phyloP scores from a whole-genome alignment of 352 stramenopile species.

The Globisporangium paddicum region DNA sequence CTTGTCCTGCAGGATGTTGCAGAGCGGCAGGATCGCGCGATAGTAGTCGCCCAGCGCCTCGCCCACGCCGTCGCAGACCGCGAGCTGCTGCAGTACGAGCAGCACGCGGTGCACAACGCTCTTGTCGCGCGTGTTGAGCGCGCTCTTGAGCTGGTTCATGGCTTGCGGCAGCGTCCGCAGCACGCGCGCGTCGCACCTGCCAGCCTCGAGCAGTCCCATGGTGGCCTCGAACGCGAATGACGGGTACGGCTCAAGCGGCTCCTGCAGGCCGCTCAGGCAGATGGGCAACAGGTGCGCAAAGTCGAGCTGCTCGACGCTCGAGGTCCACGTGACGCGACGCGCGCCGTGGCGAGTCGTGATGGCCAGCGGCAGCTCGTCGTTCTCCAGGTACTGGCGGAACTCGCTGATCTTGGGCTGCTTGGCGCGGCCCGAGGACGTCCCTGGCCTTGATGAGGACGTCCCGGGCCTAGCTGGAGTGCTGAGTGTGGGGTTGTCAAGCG shows the following conservation, averaged over 20 bases:
- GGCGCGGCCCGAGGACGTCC: slow-evolving; percentile 23
- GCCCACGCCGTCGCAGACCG: slow-evolving; percentile 65
- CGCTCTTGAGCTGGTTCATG: slow-evolving; percentile 61
- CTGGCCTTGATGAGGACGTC: not conserved
- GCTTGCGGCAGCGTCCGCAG: slow-evolving; percentile 45
- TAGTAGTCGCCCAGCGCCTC: slow-evolving; percentile 64
- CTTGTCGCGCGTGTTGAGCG: slow-evolving; percentile 60
- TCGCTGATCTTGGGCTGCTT: slow-evolving; percentile 57
- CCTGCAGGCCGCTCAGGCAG: slow-evolving; percentile 69
- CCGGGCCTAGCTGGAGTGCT: not conserved
- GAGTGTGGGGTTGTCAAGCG: slow-evolving; percentile 23
- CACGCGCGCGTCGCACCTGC: slow-evolving; percentile 38
- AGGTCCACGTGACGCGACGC: slow-evolving; percentile 54
- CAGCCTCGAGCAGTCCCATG: slow-evolving; percentile 61
- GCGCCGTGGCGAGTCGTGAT: slow-evolving; percentile 41
- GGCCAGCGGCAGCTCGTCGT: slow-evolving; percentile 52
- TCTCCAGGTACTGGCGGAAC: slow-evolving; percentile 69
- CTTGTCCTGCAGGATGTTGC: slow-evolving; percentile 79
- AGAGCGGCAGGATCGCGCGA: slow-evolving; percentile 66
- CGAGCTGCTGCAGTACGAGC: slow-evolving; percentile 66
- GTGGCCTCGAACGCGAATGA: slow-evolving; percentile 63
- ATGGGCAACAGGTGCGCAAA: slow-evolving; percentile 66
- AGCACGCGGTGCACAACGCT: slow-evolving; percentile 62
- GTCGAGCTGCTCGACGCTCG: slow-evolving; percentile 53
- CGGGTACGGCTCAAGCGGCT: slow-evolving; percentile 65